Evolutionary conservation across 106 monocot species (phyloP), one percentile per base, ranked within the genome.

Genomic region (Acorus gramineus): DNA sequence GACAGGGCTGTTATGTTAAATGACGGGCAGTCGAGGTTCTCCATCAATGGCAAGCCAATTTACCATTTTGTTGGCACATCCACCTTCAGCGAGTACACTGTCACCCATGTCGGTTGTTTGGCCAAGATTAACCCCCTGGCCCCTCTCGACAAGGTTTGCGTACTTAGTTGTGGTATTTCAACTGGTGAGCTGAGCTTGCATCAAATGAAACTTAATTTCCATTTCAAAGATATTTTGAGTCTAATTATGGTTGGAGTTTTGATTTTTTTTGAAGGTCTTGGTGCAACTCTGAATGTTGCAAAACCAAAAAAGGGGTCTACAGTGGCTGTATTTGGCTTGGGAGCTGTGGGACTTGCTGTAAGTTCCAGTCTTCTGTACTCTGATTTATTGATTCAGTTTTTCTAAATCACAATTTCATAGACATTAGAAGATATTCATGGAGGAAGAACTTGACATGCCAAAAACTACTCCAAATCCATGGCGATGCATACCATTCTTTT

Each of bases 41-140:
- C 65, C 2, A 65, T 65, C 52, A 53, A 65, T 28, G 65, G 65
- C 0, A 65, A 65, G 10, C 65, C 65, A 7, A 65, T 52, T 2
- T 65, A 52, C 44, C 65, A 65, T 7, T 65, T 65, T 52, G 52
- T 65, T 52, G 65, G 65, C 14, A 65, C 65, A 50, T 65, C 65
- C 11, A 65, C 65, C 3, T 65, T 65, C 52, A 65, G 65, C 43
- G 65, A 65, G 28, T 65, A 65, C 65, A 52, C 65, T 65, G 65
- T 65, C 10, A 8, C 53, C 5, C 65, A 65, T 65, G 49, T 47
- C 7, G 65, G 65, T 0, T 65, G 65, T 42, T 14, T 65, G 13
- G 65, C 65, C 9, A 65, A 65, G 14, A 65, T 65, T 53, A 65
- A 65, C 52, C 65, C 65, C 2, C 4, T 28, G 3, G 65, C 65